These are phyloP conservation scores for Epichloe scottii DNA, from an alignment of 2,329 filamentous ascomycete species.

Conservation along the genomic window DNA sequence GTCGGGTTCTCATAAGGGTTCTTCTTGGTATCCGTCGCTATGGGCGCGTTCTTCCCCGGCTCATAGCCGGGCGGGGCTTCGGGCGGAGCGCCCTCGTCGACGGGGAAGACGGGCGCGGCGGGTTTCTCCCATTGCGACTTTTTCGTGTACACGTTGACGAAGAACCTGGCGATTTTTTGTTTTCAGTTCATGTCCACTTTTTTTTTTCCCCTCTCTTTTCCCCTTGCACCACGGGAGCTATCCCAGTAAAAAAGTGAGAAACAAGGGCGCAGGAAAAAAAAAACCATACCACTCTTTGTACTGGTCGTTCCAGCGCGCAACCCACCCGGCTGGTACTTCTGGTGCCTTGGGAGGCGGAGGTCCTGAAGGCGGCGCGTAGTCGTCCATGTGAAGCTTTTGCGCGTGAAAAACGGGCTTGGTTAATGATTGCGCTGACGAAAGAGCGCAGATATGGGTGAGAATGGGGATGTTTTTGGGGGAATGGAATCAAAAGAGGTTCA, in stretches of 20 bases:
- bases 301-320: constrained; percentile 72
- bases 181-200: neutral
- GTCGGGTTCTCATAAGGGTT: constrained; percentile 52
- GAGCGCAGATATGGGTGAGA: no score
- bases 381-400: constrained; percentile 28
- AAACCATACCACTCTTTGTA: constrained; percentile 64
- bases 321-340: constrained; percentile 57
- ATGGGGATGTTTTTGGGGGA: no score
- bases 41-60: constrained; percentile 23
- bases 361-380: constrained; percentile 40
- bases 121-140: constrained; percentile 85
- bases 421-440: no score
- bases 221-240: neutral
- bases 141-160: constrained; percentile 79
- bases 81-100: constrained; percentile 30
- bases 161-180: constrained; percentile 50
- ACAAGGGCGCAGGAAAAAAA: neutral
- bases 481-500: no score
- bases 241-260: neutral
- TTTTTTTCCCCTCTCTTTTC: no score
- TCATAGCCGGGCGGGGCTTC: constrained; percentile 60
- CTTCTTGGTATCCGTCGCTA: constrained; percentile 44
- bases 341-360: constrained; percentile 50
- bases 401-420: no score
- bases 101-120: constrained; percentile 50